These are phyloP conservation scores for Penicillium verrucosum DNA, from an alignment of 2,329 filamentous ascomycete species.

Conservation along the genomic window DNA sequence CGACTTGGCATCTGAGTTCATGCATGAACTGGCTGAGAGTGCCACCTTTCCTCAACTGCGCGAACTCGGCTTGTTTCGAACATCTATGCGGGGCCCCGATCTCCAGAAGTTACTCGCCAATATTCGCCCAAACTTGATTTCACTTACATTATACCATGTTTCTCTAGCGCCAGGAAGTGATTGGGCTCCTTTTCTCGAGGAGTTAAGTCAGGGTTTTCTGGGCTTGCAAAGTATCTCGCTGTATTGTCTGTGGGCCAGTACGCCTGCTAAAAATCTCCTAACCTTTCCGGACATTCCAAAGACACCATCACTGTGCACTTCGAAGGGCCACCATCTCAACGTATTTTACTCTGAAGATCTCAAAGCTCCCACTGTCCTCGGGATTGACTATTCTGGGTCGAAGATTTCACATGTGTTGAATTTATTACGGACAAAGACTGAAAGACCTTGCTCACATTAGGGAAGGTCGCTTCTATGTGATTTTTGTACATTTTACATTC, in stretches of 20 bases:
- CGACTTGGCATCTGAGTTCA: slow-evolving; percentile 22
- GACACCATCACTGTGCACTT: neutral
- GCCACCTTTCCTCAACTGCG: slow-evolving; percentile 14
- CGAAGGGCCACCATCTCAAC: slow-evolving; percentile 9
- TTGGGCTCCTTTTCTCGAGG: slow-evolving; percentile 15
- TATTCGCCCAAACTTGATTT: slow-evolving; percentile 9
- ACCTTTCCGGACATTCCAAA: slow-evolving; percentile 21
- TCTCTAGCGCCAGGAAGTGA: slow-evolving; percentile 14
- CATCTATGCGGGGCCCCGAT: slow-evolving; percentile 14
- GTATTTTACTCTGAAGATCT: slow-evolving; percentile 19
- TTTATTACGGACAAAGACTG: slow-evolving; percentile 13
- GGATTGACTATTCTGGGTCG: slow-evolving; percentile 23
- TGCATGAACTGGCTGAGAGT: slow-evolving; percentile 24
- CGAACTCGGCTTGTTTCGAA: slow-evolving; percentile 23
- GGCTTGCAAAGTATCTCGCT: slow-evolving; percentile 18
- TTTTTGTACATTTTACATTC: neutral
- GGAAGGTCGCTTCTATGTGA: too few relatives aligned
- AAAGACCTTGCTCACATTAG: neutral
- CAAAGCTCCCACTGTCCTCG: slow-evolving; percentile 15
- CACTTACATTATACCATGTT: slow-evolving; percentile 20
- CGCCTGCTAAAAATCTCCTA: slow-evolving; percentile 17
- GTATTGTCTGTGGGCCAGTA: slow-evolving; percentile 21
- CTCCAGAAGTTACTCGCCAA: slow-evolving; percentile 13
- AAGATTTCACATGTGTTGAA: slow-evolving; percentile 17
- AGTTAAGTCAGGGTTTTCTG: slow-evolving; percentile 9